These are phyloP conservation scores for Tricholoma furcatifolium DNA, from an alignment of 768 basidiomycete species.

Conservation along the genomic window DNA sequence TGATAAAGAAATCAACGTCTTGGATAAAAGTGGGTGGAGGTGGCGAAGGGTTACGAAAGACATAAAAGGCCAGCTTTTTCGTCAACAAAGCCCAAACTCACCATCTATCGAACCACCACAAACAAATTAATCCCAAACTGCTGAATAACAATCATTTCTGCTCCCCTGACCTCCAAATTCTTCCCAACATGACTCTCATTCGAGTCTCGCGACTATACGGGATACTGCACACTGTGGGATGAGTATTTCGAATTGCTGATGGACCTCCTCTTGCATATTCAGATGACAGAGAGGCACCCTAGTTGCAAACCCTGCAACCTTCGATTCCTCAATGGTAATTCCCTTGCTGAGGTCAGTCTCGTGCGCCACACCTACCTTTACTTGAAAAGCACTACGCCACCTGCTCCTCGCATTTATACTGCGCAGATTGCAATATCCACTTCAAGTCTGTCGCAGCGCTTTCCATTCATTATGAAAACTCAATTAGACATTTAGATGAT, in stretches of 20 bases:
- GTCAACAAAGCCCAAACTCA: not conserved
- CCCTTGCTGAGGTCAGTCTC: slow-evolving; percentile 5
- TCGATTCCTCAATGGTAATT: slow-evolving; percentile 10
- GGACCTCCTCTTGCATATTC: not conserved
- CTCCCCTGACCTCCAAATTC: not conserved
- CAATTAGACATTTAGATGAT: slow-evolving; percentile 10
- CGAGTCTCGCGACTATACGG: not conserved
- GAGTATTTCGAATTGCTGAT: not conserved
- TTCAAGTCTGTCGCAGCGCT: slow-evolving; percentile 7
- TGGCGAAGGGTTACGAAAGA: slow-evolving; percentile 5
- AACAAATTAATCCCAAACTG: not conserved
- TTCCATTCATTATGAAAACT: slow-evolving; percentile 5
- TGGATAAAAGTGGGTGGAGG: slow-evolving; percentile 1
- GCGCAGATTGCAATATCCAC: slow-evolving; percentile 4
- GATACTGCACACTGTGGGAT: slow-evolving; percentile 4
- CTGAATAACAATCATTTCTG: not conserved
- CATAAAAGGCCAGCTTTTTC: slow-evolving; percentile 3
- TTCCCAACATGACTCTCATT: not conserved
- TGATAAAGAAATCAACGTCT: too few species aligned
- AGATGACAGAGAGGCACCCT: slow-evolving; percentile 2
- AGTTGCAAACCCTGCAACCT: too few species aligned
- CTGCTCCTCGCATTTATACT: slow-evolving; percentile 11
- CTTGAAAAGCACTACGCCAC: slow-evolving; percentile 2
- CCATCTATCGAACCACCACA: slow-evolving; percentile 4
- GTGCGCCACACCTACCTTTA: not conserved